phyloP scores from a whole-genome alignment of 139 green algal species.

The Micractinium sp. region DNA sequence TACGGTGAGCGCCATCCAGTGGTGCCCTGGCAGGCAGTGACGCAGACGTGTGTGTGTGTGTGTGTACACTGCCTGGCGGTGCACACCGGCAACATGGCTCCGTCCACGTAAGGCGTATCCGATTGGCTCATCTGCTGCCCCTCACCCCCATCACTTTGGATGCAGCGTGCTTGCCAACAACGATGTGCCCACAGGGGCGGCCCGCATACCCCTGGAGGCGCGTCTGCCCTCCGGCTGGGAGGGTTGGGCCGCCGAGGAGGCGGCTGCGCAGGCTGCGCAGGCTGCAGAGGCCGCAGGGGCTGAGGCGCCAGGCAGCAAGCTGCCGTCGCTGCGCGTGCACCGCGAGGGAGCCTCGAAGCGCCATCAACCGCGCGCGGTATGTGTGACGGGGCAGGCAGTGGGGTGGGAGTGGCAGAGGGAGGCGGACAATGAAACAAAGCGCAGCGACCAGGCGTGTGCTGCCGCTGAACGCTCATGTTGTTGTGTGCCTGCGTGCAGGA shows the following conservation, averaged over 20 bases:
- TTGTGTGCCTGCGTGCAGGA: neutral
- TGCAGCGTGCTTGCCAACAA: slow-evolving; percentile 73
- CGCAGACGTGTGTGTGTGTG: too few relatives aligned
- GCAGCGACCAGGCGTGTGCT: too few relatives aligned
- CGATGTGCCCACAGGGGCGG: slow-evolving; percentile 66
- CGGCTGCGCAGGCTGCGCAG: neutral
- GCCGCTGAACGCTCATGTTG: too few relatives aligned
- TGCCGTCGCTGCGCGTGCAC: neutral
- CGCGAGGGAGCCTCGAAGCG: neutral
- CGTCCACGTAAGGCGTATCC: too few relatives aligned
- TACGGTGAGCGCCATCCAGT: slow-evolving; percentile 41
- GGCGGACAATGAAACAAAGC: too few relatives aligned
- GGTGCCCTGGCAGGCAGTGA: too few relatives aligned
- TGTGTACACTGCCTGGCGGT: too few relatives aligned
- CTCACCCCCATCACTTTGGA: too few relatives aligned
- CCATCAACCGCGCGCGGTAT: neutral
- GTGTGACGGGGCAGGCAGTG: neutral
- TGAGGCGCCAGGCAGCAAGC: neutral
- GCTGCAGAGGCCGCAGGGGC: neutral
- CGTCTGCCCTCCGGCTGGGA: slow-evolving; percentile 23
- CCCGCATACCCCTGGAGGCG: slow-evolving; percentile 48
- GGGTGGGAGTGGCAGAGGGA: neutral
- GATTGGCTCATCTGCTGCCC: too few relatives aligned
- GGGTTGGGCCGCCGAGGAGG: slow-evolving; percentile 22
- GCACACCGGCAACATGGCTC: too few relatives aligned